Conservation (phyloP, 73 alveolate species). For the Tetrahymena thermophila region DNA sequence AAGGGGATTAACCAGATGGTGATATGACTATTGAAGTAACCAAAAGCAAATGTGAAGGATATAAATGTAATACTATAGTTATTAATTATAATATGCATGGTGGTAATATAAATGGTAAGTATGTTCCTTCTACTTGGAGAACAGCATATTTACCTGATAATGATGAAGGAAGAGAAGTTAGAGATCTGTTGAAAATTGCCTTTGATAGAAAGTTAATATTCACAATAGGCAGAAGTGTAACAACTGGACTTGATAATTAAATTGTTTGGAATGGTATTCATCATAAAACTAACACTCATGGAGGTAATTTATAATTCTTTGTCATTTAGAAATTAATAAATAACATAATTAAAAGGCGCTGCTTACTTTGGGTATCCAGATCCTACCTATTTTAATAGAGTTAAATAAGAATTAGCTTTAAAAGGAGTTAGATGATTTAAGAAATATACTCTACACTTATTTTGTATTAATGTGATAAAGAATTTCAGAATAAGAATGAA, state of each 20-base stretch:
- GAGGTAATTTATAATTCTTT: conserved; percentile 33
- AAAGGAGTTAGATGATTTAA: conserved; percentile 71
- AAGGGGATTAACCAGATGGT: conserved; percentile 37
- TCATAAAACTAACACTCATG: conserved; percentile 83
- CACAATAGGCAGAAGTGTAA: conserved; percentile 89
- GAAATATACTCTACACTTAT: background rate
- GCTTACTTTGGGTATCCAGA: conserved; percentile 92
- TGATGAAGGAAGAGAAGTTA: conserved; percentile 52
- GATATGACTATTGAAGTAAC: conserved; percentile 3
- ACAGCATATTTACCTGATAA: conserved; percentile 23
- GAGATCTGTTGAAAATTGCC: conserved; percentile 68
- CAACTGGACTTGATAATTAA: conserved; percentile 83
- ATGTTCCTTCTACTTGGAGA: conserved; percentile 15
- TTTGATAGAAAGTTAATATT: conserved; percentile 85
- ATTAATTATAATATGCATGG: conserved; percentile 29
- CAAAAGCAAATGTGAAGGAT: conserved; percentile 8
- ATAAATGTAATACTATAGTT: conserved; percentile 8
- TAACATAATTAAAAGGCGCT: conserved; percentile 27
- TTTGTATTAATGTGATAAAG: background rate
- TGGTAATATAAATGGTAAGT: conserved; percentile 17
- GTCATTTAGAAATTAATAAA: background rate
- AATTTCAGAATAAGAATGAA: too few species aligned
- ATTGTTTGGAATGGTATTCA: conserved; percentile 95
- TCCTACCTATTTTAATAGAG: conserved; percentile 89
- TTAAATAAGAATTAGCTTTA: conserved; percentile 78